These are phyloP conservation scores for Scytalidium lignicola DNA, from an alignment of 2,329 filamentous ascomycete genomes.

Conservation along the genomic window DNA sequence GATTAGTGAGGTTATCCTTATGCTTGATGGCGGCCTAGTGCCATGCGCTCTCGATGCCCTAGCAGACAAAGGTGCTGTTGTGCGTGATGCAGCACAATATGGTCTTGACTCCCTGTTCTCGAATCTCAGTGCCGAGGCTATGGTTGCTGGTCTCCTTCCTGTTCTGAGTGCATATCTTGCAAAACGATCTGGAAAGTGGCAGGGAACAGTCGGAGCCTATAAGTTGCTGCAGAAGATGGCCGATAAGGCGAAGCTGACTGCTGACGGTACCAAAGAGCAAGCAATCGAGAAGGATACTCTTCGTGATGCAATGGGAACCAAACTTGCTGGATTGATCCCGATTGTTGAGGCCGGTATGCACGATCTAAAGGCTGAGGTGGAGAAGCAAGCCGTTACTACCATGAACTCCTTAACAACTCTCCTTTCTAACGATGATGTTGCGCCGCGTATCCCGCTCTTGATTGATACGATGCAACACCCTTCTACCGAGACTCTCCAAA, in stretches of 20 bases:
- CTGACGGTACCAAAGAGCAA: constrained; percentile 73
- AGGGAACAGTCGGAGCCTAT: constrained; percentile 84
- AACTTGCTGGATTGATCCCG: constrained; percentile 81
- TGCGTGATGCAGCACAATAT: constrained; percentile 89
- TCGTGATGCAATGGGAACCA: constrained; percentile 83
- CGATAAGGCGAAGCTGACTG: constrained; percentile 83
- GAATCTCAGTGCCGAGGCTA: constrained; percentile 72
- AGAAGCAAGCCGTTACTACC: constrained; percentile 84
- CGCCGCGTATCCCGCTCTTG: constrained; percentile 83
- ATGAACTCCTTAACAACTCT: constrained; percentile 89
- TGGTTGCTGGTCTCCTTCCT: constrained; percentile 78
- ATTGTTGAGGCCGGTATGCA: constrained; percentile 92
- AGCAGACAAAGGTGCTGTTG: constrained; percentile 82
- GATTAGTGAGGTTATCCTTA: constrained; percentile 73
- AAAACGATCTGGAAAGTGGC: constrained; percentile 92
- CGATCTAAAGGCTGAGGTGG: constrained; percentile 83
- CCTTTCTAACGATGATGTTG: constrained; percentile 94
- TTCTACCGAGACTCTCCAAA: constrained; percentile 80
- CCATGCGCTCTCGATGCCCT: constrained; percentile 74
- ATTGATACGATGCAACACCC: constrained; percentile 95
- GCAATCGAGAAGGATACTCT: constrained; percentile 84
- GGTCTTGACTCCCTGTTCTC: constrained; percentile 84
- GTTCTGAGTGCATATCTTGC: constrained; percentile 68
- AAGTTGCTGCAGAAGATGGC: constrained; percentile 88
- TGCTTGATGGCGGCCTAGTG: constrained; percentile 73